phyloP scores from a whole-genome alignment of 176 grass and related monocot species.

The Dactylis glomerata region DNA sequence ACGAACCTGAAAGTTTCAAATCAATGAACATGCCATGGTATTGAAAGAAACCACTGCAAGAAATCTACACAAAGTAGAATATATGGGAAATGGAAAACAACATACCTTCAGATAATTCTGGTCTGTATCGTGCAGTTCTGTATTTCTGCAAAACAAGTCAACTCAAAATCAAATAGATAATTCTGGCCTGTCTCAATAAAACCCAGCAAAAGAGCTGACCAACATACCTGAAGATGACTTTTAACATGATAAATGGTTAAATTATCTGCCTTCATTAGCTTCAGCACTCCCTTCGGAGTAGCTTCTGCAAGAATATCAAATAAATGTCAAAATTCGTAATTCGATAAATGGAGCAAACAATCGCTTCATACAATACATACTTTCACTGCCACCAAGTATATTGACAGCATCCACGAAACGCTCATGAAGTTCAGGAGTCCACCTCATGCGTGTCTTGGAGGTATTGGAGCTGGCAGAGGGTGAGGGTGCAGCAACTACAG shows the following conservation, averaged over 20 bases:
- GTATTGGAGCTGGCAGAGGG: slow-evolving; percentile 43
- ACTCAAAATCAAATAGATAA: slow-evolving; percentile 25
- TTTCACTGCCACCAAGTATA: slow-evolving; percentile 96
- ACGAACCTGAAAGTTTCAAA: slow-evolving; percentile 46
- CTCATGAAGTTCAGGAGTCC: slow-evolving; percentile 97
- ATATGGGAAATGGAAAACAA: background rate
- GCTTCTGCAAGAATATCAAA: slow-evolving; percentile 63
- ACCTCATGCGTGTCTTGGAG: slow-evolving; percentile 85
- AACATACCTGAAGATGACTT: slow-evolving; percentile 89
- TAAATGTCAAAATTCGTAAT: slow-evolving; percentile 18
- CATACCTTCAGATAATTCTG: slow-evolving; percentile 87
- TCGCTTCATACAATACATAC: slow-evolving; percentile 41
- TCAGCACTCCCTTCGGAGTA: slow-evolving; percentile 96
- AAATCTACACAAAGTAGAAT: background rate
- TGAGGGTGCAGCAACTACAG: slow-evolving; percentile 42
- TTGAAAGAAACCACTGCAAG: background rate
- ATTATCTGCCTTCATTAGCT: slow-evolving; percentile 97
- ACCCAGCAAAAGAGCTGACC: slow-evolving; percentile 9
- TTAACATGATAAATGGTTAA: slow-evolving; percentile 99
- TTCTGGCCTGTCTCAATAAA: background rate
- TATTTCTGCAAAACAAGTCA: slow-evolving; percentile 80
- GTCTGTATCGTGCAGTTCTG: slow-evolving; percentile 90
- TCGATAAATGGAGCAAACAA: background rate
- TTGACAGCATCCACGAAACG: slow-evolving; percentile 93
- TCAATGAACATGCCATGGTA: background rate